These are phyloP conservation scores for Chrysanthemum lavandulifolium DNA, from an alignment of 129 eudicot species.

Conservation along the genomic window DNA sequence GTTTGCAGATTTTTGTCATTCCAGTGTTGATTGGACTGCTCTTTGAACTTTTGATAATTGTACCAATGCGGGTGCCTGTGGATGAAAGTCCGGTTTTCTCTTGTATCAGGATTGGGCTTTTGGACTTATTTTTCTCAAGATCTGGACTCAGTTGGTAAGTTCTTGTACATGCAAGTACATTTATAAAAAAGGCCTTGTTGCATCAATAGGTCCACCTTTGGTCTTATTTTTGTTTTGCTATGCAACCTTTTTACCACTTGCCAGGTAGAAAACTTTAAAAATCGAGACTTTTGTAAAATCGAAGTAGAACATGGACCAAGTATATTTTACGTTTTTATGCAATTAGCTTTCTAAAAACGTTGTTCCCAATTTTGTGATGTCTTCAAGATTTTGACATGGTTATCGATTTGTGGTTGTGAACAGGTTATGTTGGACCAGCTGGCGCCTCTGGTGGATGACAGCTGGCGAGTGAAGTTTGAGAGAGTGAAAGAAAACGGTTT, in stretches of 20 bases:
- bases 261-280: no score
- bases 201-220: no score
- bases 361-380: no score
- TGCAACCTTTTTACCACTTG: no score
- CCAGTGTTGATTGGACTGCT: constrained; percentile 84
- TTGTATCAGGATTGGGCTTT: constrained; percentile 95
- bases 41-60: constrained; percentile 82
- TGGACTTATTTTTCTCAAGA: constrained; percentile 81
- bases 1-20: constrained; percentile 69
- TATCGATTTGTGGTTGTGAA: background rate
- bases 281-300: no score
- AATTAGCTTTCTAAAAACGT: no score
- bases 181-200: background rate
- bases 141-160: constrained; percentile 92
- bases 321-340: no score
- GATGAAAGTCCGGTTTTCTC: constrained; percentile 90
- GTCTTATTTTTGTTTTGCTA: no score
- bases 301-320: no score
- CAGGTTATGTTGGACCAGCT: constrained; percentile 94
- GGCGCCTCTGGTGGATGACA: constrained; percentile 83
- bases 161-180: background rate
- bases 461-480: constrained; percentile 83
- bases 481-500: constrained; percentile 90
- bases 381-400: no score
- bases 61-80: constrained; percentile 86